These are phyloP conservation scores for Rutidosis leptorrhynchoides DNA, from an alignment of 129 eudicot genomes.

Conservation along the genomic window DNA sequence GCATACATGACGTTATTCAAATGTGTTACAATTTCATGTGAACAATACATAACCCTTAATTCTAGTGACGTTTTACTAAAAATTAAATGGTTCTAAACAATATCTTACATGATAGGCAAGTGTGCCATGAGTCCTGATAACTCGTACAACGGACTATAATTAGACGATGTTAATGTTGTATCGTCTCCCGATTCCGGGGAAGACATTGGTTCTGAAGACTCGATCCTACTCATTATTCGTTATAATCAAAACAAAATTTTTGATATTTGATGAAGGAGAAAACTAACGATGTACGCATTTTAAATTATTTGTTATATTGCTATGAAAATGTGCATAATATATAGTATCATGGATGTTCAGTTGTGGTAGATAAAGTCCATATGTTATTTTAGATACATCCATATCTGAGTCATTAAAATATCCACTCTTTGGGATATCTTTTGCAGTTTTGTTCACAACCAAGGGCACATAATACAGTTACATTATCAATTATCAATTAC, in stretches of 20 bases:
- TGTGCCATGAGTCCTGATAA: conserved; percentile 75
- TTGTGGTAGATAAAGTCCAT: background rate
- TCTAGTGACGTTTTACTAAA: too few species aligned
- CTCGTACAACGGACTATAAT: conserved; percentile 57
- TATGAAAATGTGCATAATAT: background rate
- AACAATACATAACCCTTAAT: background rate
- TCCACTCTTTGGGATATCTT: background rate
- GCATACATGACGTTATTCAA: background rate
- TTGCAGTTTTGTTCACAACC: too few species aligned
- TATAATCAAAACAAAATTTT: too few species aligned
- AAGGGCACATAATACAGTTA: too few species aligned
- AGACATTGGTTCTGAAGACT: background rate
- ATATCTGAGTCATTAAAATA: background rate
- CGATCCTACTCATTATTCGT: background rate
- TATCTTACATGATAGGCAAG: conserved; percentile 70
- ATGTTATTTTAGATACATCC: background rate
- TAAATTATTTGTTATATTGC: background rate
- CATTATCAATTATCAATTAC: too few species aligned
- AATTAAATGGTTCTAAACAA: too few species aligned
- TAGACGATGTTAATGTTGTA: too few species aligned
- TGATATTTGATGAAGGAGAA: background rate
- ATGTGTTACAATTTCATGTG: background rate
- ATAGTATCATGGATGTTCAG: background rate
- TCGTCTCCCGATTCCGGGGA: conserved; percentile 38
- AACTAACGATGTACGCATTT: background rate